Percentiles rank a stretch among this genome's conserved stretches.
Conservation (phyloP, 495 filamentous ascomycete species). For the Penicillium canescens region DNA sequence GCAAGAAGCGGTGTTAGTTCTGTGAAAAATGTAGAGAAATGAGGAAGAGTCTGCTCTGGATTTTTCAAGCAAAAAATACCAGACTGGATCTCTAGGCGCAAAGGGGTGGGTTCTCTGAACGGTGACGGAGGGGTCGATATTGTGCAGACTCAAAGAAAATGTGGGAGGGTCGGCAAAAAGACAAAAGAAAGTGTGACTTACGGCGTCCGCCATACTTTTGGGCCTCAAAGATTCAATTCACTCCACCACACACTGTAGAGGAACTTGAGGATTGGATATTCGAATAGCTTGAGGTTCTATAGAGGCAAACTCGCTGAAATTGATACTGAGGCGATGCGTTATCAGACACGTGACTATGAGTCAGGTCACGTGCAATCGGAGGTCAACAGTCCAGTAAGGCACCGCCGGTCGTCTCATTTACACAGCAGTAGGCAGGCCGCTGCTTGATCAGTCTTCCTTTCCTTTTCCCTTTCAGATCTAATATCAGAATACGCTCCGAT, state of each 20-base stretch:
- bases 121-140: slow-evolving; percentile 27
- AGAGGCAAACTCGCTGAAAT: slow-evolving; percentile 24
- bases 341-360: slow-evolving; percentile 35
- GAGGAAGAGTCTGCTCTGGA: slow-evolving; percentile 1
- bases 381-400: slow-evolving; percentile 8
- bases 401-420: slow-evolving; percentile 25
- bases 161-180: slow-evolving; percentile 46
- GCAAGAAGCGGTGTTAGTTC: slow-evolving; percentile 12
- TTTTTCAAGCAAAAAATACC: background rate
- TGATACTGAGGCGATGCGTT: slow-evolving; percentile 28
- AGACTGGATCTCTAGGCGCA: background rate
- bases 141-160: slow-evolving; percentile 40
- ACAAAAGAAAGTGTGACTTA: slow-evolving; percentile 52
- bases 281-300: slow-evolving; percentile 6
- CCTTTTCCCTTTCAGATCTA: slow-evolving; percentile 7
- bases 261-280: background rate
- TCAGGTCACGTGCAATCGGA: slow-evolving; percentile 22
- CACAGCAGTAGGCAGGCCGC: slow-evolving; percentile 43
- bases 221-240: slow-evolving; percentile 14
- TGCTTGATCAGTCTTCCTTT: slow-evolving; percentile 24
- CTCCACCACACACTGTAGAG: slow-evolving; percentile 15
- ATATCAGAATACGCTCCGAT: slow-evolving; percentile 22
- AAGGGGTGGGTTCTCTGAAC: slow-evolving; percentile 11
- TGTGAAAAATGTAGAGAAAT: slow-evolving; percentile 10
- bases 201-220: slow-evolving; percentile 45